Base-by-base conservation (phyloP, 1,139 yeast species). In the Candida neerlandica region DNA sequence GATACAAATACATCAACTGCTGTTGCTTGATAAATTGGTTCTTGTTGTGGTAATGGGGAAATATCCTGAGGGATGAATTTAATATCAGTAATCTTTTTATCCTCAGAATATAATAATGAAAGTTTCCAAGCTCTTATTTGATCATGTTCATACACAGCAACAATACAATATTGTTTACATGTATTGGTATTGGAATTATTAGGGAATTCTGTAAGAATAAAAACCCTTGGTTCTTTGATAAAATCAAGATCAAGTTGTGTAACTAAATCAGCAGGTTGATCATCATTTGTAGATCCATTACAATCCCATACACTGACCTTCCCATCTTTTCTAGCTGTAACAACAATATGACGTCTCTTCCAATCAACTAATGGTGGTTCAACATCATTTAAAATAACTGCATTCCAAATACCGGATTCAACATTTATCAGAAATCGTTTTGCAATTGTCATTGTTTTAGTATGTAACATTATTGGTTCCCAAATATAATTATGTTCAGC, bases 261-360 rank as follows among this genome's bases (percentile, higher is more conserved):
- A 4, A 71, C 51, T 26, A 71, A 57, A 7, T 55, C 59, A 0
- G 69, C 77, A 5, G 66, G 62, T 43, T 58, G 56, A 50, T 71
- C 74, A 51, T 69, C 71, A 53, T 55, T 53, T 14, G 60, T 58
- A 0, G 57, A 44, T 1, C 71, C 70, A 51, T 70, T 60, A 51
- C 94, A 84, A 53, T 85, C 83, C 92, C 94, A 90, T 5, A 87
- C 69, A 16, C 82, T 75, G 9, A 90, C 53, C 51, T 66, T 69
- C 10, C 81, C 77, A 7, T 86, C 85, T 23, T 75, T 72, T 37
- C 81, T 84, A 49, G 83, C 72, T 1, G 87, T 71, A 1, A 84
- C 77, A 0, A 68, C 75, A 39, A 70, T 51, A 54, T 74, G 78
- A 38, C 69, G 67, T 43, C 77, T 55, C 23, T 54, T 56, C 10